phyloP scores from a whole-genome alignment of 2,329 filamentous ascomycete genomes.

The Fusarium sp. region DNA sequence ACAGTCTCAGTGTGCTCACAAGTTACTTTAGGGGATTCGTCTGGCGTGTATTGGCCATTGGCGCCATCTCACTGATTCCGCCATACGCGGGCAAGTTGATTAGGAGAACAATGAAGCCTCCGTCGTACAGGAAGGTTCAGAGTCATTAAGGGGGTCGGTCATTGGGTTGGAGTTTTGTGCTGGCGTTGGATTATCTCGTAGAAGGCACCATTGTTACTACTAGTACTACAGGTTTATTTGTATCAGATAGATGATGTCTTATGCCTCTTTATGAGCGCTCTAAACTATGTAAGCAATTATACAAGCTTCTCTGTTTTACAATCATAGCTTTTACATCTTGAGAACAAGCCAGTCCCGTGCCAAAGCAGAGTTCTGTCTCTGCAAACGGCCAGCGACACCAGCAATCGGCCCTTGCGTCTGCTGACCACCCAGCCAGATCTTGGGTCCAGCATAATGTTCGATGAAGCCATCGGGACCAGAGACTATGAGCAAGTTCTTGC shows the following conservation, averaged over 20 bases:
- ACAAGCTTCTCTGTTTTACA: slow-evolving; percentile 2
- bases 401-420: slow-evolving; percentile 79
- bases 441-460: slow-evolving; percentile 78
- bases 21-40: slow-evolving; percentile 73
- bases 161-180: slow-evolving; percentile 20
- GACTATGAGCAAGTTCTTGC: slow-evolving; percentile 77
- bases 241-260: slow-evolving; percentile 20
- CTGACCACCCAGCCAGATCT: slow-evolving; percentile 75
- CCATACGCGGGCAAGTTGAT: slow-evolving; percentile 89
- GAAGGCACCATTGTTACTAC: slow-evolving; percentile 23
- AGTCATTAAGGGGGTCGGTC: slow-evolving; percentile 58
- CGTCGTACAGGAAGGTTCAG: slow-evolving; percentile 93
- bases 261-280: slow-evolving; percentile 20
- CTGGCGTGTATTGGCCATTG: slow-evolving; percentile 86
- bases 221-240: slow-evolving; percentile 29
- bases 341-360: slow-evolving; percentile 61
- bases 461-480: slow-evolving; percentile 94
- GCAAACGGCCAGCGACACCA: slow-evolving; percentile 71
- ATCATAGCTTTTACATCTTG: slow-evolving; percentile 54
- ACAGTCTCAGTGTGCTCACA: slow-evolving; percentile 26
- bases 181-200: slow-evolving; percentile 38
- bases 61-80: slow-evolving; percentile 81
- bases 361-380: slow-evolving; percentile 53
- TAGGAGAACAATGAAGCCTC: slow-evolving; percentile 84
- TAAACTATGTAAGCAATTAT: slow-evolving; percentile 7